Conservation (phyloP, 2,329 filamentous ascomycete genomes). For the Apiospora saccharicola region DNA sequence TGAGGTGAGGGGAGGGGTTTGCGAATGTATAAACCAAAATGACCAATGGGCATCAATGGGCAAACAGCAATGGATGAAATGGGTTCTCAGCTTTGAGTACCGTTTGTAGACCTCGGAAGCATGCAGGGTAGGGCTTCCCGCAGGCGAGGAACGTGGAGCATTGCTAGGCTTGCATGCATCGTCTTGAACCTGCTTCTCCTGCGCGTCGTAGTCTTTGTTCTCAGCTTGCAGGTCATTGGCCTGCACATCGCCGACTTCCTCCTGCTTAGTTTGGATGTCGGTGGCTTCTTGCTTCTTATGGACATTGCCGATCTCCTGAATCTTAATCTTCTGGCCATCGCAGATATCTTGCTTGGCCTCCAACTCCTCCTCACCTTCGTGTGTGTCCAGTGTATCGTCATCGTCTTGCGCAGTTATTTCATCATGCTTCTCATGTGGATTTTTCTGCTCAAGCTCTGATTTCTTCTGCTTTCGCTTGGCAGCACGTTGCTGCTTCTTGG, state of each 20-base stretch:
- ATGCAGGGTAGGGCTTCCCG: conserved; percentile 9
- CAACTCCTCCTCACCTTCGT: not conserved
- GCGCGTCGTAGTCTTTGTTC: not conserved
- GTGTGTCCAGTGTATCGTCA: not conserved
- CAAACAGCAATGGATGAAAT: not conserved
- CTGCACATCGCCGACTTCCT: too few relatives aligned
- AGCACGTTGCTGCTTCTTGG: conserved; percentile 13
- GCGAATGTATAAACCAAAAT: not conserved
- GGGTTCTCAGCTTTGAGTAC: conserved; percentile 22
- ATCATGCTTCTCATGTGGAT: not conserved
- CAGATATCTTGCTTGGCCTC: not conserved
- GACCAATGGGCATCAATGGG: not conserved
- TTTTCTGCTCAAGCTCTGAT: conserved; percentile 31
- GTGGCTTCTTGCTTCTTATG: too few relatives aligned
- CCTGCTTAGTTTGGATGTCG: too few relatives aligned
- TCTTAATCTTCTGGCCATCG: too few relatives aligned
- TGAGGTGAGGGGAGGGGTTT: not conserved
- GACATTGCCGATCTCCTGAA: too few relatives aligned
- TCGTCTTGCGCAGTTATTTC: not conserved
- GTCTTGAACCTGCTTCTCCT: not conserved
- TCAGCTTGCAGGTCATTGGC: not conserved
- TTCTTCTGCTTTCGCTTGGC: conserved; percentile 30
- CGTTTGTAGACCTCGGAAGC: not conserved
- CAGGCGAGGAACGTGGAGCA: not conserved
- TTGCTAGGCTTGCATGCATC: not conserved